A percentile compares a stretch with the other conserved stretches of the same genome.
These are phyloP conservation scores for Discostella stelligera DNA, from an alignment of 352 stramenopile species.

Conservation along the genomic window DNA sequence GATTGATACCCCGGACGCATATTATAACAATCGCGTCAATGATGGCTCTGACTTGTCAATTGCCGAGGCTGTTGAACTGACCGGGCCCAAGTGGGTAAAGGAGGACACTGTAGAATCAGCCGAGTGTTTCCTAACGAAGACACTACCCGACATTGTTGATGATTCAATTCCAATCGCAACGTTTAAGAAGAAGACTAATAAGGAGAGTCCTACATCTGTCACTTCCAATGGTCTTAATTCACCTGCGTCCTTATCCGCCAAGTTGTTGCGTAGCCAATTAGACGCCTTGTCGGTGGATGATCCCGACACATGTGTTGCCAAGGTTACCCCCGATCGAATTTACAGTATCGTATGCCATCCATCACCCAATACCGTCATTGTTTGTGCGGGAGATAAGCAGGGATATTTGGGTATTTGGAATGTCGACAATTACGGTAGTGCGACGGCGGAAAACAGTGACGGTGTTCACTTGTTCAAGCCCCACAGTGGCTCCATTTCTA, in stretches of 20 bases:
- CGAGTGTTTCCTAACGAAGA: slow-evolving; percentile 43
- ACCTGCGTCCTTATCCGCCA: too few relatives aligned
- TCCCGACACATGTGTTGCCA: slow-evolving; percentile 52
- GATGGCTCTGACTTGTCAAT: slow-evolving; percentile 64
- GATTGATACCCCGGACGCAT: neutral
- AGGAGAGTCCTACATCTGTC: slow-evolving; percentile 41
- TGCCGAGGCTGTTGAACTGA: slow-evolving; percentile 51
- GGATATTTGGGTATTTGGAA: slow-evolving; percentile 77
- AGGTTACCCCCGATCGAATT: slow-evolving; percentile 71
- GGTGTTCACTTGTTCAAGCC: slow-evolving; percentile 63
- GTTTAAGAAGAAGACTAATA: neutral
- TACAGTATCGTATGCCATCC: slow-evolving; percentile 72
- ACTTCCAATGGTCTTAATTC: slow-evolving; percentile 1
- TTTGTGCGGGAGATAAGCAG: slow-evolving; percentile 67
- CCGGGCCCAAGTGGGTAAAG: slow-evolving; percentile 58
- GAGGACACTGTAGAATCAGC: slow-evolving; percentile 42
- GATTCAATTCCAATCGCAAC: neutral
- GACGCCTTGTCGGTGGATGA: slow-evolving; percentile 50
- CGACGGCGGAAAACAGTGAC: slow-evolving; percentile 22
- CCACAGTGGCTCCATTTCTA: slow-evolving; percentile 55
- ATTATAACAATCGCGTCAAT: slow-evolving; percentile 67
- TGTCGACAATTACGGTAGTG: slow-evolving; percentile 48
- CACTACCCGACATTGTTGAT: slow-evolving; percentile 18
- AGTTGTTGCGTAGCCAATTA: slow-evolving; percentile 32
- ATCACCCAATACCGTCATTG: slow-evolving; percentile 53